phyloP scores from a whole-genome alignment of 2,329 filamentous ascomycete species.

The Fusarium haematococcum region DNA sequence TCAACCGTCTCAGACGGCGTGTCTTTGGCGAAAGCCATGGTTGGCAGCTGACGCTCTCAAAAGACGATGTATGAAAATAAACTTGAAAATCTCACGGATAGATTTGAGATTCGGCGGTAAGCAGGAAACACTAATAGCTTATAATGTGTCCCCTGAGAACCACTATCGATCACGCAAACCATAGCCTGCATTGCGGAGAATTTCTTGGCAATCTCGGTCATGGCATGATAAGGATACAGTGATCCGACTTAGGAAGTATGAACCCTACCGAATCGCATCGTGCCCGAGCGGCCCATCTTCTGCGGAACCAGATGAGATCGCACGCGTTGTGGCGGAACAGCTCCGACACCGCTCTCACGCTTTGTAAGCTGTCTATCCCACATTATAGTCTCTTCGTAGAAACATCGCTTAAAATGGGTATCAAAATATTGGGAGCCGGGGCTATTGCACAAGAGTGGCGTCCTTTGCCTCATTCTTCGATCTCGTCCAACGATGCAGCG shows the following conservation, averaged over 20 bases:
- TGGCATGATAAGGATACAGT: background rate
- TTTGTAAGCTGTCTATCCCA: background rate
- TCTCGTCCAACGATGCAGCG: background rate
- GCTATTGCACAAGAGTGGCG: background rate
- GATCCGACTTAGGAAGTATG: background rate
- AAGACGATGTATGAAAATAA: background rate
- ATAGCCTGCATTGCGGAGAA: background rate
- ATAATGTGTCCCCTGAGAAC: background rate
- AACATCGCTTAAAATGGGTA: background rate
- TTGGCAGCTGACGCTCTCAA: background rate
- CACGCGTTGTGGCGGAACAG: background rate
- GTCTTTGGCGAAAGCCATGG: background rate
- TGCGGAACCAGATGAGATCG: background rate
- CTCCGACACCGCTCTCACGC: background rate
- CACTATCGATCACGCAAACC: background rate
- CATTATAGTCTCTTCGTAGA: background rate
- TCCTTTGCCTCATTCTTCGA: background rate
- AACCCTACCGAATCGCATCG: background rate
- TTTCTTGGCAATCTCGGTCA: background rate
- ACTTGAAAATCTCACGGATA: background rate
- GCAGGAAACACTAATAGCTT: background rate
- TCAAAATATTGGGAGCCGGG: background rate
- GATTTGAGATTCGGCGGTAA: background rate
- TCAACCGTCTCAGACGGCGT: background rate
- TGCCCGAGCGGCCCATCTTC: background rate